These are phyloP conservation scores for Torulaspora globosa DNA, from an alignment of 1,139 yeast genomes.

Conservation along the genomic window DNA sequence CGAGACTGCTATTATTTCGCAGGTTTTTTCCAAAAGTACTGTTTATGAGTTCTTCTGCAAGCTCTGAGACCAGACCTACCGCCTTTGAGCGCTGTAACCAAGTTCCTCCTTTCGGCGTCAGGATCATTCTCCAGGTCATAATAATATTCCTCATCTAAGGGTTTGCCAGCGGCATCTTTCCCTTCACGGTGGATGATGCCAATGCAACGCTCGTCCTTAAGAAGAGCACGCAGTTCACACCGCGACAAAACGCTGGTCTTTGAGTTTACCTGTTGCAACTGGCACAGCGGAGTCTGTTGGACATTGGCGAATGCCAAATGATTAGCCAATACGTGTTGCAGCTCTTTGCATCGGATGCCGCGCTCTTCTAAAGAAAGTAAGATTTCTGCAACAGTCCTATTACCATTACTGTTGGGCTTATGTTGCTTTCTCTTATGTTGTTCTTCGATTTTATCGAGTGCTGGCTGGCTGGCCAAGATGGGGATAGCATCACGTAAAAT, in stretches of 20 bases:
- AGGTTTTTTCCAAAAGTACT: constrained; percentile 82
- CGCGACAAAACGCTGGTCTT: constrained; percentile 44
- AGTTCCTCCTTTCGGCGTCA: constrained; percentile 60
- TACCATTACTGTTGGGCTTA: constrained; percentile 1
- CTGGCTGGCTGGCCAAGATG: constrained; percentile 9
- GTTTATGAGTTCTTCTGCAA: constrained; percentile 92
- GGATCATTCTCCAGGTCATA: constrained; percentile 79
- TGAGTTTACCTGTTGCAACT: constrained; percentile 57
- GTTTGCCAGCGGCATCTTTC: constrained; percentile 94
- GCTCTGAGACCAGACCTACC: constrained; percentile 74
- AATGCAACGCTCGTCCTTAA: constrained; percentile 46
- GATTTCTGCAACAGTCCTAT: constrained; percentile 6
- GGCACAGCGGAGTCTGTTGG: constrained; percentile 77
- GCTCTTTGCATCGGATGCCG: constrained; percentile 36
- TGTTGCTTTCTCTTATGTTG: constrained; percentile 15
- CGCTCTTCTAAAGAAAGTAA: constrained; percentile 11
- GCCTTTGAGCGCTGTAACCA: constrained; percentile 77
- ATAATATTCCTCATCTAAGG: constrained; percentile 87
- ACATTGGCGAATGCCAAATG: constrained; percentile 88
- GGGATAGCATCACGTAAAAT: neutral
- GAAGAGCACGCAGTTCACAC: constrained; percentile 45
- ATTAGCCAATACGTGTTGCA: constrained; percentile 66
- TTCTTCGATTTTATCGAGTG: constrained; percentile 8
- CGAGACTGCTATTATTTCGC: constrained; percentile 21
- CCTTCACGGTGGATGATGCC: constrained; percentile 87